Percentiles rank a stretch among this genome's conserved stretches.
Evolutionary conservation across 148 eudicot species (phyloP).

Genomic region (Cornus kousa): DNA sequence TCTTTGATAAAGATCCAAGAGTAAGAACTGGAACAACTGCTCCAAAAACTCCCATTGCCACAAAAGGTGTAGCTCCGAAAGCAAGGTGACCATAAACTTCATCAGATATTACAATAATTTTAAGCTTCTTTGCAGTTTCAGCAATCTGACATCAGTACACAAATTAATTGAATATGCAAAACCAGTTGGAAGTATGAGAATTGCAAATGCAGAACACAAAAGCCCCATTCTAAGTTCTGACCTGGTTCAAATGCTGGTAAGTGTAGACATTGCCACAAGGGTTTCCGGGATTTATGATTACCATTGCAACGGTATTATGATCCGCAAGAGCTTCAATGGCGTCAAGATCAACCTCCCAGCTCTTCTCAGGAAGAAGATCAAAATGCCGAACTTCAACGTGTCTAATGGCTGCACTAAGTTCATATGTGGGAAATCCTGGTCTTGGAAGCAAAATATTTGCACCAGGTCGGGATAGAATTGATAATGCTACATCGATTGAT

Average conservation of each 20-base stretch:
- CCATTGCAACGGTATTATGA: constrained; percentile 75
- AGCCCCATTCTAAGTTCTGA: background rate
- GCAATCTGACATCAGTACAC: constrained; percentile 54
- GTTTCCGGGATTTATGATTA: constrained; percentile 90
- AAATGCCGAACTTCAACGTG: constrained; percentile 67
- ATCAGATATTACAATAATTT: constrained; percentile 77
- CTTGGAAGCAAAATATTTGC: constrained; percentile 80
- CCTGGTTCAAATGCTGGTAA: constrained; percentile 66
- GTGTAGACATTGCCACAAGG: constrained; percentile 96
- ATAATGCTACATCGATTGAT: constrained; percentile 75
- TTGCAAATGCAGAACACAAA: background rate
- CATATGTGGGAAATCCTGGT: constrained; percentile 93
- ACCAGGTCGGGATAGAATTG: constrained; percentile 68
- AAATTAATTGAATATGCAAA: background rate
- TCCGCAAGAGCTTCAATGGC: constrained; percentile 62
- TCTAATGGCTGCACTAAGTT: constrained; percentile 74
- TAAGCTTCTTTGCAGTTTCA: constrained; percentile 74
- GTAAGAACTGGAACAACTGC: constrained; percentile 76
- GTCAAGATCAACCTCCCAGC: constrained; percentile 78
- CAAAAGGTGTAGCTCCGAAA: constrained; percentile 78
- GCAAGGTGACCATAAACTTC: constrained; percentile 98
- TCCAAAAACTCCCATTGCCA: constrained; percentile 89
- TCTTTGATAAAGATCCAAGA: constrained; percentile 83
- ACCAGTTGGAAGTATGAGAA: background rate
- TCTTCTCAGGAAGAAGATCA: constrained; percentile 61